A percentile compares a stretch with the other conserved stretches of the same genome.
phyloP scores from a whole-genome alignment of 116 monocot species.

The Papilionanthe hybrid region DNA sequence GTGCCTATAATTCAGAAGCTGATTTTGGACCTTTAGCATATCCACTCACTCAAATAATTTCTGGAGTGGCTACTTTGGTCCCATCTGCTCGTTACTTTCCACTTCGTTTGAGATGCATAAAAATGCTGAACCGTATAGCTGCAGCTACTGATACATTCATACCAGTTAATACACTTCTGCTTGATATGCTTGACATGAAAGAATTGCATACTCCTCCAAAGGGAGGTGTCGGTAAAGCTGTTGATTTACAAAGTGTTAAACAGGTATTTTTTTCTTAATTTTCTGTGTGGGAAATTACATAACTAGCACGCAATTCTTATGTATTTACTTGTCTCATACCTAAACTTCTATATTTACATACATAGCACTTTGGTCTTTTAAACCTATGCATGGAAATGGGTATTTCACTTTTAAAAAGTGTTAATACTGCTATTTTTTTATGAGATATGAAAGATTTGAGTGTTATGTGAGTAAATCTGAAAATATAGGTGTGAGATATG shows the following conservation, averaged over 20 bases:
- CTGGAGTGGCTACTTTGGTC: slow-evolving; percentile 73
- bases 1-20: slow-evolving; percentile 59
- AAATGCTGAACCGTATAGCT: slow-evolving; percentile 81
- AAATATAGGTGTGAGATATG: too few relatives aligned
- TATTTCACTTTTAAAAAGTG: too few relatives aligned
- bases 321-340: too few relatives aligned
- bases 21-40: slow-evolving; percentile 85
- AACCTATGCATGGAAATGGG: too few relatives aligned
- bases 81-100: slow-evolving; percentile 84
- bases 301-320: too few relatives aligned
- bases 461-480: too few relatives aligned
- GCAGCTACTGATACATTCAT: slow-evolving; percentile 61
- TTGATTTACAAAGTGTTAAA: slow-evolving; percentile 65
- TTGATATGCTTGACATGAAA: slow-evolving; percentile 93
- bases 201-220: slow-evolving; percentile 48
- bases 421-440: too few relatives aligned
- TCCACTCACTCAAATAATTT: slow-evolving; percentile 85
- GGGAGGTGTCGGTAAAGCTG: slow-evolving; percentile 83
- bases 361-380: too few relatives aligned
- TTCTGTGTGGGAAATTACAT: neutral
- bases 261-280: slow-evolving; percentile 37
- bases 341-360: too few relatives aligned
- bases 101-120: slow-evolving; percentile 68
- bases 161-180: slow-evolving; percentile 71
- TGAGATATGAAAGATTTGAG: too few relatives aligned